Evolutionary conservation across 768 basidiomycete species (phyloP), one percentile per base, ranked within the genome.

Genomic region (Tephrocybe sp.): DNA sequence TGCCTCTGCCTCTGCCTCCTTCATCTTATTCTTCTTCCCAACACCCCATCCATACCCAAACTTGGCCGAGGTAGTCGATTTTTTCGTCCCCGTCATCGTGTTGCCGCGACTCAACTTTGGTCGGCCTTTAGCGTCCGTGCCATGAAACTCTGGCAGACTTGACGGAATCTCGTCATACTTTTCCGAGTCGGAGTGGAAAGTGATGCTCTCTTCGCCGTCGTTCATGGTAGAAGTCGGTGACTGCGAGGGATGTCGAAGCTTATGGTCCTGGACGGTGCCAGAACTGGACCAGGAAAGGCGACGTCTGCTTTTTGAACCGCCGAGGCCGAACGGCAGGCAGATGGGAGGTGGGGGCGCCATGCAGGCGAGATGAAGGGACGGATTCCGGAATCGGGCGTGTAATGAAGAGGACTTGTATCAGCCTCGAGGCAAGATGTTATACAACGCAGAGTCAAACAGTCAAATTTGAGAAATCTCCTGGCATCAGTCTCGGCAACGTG

Each of bases 21-120:
- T 78, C 45, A 64, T 68, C 54, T 75, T 72, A 47, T 73, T 74
- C 53, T 73, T 75, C 69, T 73, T 82, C 37, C 84, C 84, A 31
- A 79, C 44, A 0, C 84, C 84, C 81, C 83, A 84, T 31, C 84
- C 84, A 63, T 85, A 87, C n/a, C 85, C 86, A 76, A 78, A 83
- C 60, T 71, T 80, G 39, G 66, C 67, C 31, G 76, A 66, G 1
- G 63, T 54, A 10, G 69, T 64, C 3, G 76, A 76, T 53, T 76
- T 79, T 64, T 81, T 84, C 18, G 81, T 79, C 24, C 83, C 82
- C 0, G 74, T 74, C 66, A 79, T 76, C 3, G 83, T 77, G 57
- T 75, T 80, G 1, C 72, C 69, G 47, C 81, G 75, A 1, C 65
- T 64, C 18, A 78, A 66, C 56, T 73, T 76, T 19, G 69, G 68